Evolutionary conservation across 2,329 filamentous ascomycete genomes (phyloP).

Genomic region (Colletotrichum eremochloae): DNA sequence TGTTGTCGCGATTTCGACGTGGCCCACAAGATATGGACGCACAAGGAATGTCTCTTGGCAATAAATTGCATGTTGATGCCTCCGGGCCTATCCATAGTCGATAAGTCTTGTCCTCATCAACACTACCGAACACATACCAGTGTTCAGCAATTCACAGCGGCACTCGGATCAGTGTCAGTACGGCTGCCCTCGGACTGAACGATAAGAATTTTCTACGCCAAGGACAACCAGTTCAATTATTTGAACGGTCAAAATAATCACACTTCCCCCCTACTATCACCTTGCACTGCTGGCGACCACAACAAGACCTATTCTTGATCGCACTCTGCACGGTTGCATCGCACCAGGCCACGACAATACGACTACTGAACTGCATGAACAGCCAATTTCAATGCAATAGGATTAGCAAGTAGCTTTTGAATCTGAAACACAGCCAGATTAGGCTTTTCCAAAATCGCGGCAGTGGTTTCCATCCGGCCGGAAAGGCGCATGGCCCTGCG

Average conservation of each 20-base stretch:
- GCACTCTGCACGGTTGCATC: no score
- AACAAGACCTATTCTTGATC: background rate
- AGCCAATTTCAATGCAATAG: background rate
- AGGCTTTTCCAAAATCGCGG: constrained; percentile 13
- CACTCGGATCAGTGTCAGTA: background rate
- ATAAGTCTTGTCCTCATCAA: background rate
- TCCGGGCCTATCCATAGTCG: background rate
- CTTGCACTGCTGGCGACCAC: fast-evolving
- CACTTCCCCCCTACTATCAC: no score
- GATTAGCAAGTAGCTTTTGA: background rate
- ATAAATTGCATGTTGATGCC: no score
- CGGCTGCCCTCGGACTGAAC: background rate
- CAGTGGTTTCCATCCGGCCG: background rate
- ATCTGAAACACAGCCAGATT: background rate
- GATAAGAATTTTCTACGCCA: no score
- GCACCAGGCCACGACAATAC: background rate
- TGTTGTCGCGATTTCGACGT: background rate
- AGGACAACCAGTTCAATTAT: background rate
- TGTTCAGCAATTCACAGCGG: background rate
- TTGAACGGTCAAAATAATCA: no score
- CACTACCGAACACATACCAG: background rate
- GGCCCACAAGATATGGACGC: background rate
- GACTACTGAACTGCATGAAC: background rate
- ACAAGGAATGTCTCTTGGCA: background rate
- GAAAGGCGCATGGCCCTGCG: background rate